Evolutionary conservation across 2,329 filamentous ascomycete genomes (phyloP).

Genomic region (Ceratocystis albifundus): DNA sequence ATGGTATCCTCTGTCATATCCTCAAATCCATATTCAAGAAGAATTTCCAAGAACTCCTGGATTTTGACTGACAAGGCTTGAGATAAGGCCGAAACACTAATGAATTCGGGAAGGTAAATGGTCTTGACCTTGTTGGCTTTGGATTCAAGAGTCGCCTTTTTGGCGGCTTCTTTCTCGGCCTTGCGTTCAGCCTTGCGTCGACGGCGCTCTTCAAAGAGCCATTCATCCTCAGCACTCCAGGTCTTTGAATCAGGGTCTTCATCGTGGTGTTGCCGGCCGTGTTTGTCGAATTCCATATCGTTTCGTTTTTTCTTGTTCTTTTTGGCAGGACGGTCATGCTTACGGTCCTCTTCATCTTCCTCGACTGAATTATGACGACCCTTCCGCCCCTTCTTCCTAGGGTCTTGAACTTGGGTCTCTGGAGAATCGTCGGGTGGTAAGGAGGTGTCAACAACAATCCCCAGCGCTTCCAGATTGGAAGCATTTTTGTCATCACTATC

Average conservation of each 20-base stretch:
- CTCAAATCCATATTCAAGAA: slow-evolving; percentile 82
- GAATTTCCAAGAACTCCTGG: slow-evolving; percentile 58
- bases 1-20: slow-evolving; percentile 72
- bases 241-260: slow-evolving; percentile 17
- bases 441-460: slow-evolving; percentile 15
- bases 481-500: not conserved
- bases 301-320: slow-evolving; percentile 18
- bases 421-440: not conserved
- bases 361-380: slow-evolving; percentile 11
- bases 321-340: not conserved
- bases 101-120: slow-evolving; percentile 79
- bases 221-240: slow-evolving; percentile 21
- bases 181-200: slow-evolving; percentile 20
- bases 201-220: slow-evolving; percentile 17
- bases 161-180: slow-evolving; percentile 21
- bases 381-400: slow-evolving; percentile 10
- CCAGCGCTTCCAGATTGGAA: slow-evolving; percentile 13
- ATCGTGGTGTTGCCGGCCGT: slow-evolving; percentile 7
- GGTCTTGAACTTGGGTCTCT: not conserved
- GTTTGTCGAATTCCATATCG: slow-evolving; percentile 9
- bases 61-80: slow-evolving; percentile 59
- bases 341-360: slow-evolving; percentile 14
- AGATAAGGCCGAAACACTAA: slow-evolving; percentile 75
- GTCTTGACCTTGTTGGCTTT: slow-evolving; percentile 37
- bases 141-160: slow-evolving; percentile 25